A percentile compares a stretch with the other conserved stretches of the same genome.
Conservation (phyloP, 164 flowering plant genomes). For the Dillenia suffruticosa region DNA sequence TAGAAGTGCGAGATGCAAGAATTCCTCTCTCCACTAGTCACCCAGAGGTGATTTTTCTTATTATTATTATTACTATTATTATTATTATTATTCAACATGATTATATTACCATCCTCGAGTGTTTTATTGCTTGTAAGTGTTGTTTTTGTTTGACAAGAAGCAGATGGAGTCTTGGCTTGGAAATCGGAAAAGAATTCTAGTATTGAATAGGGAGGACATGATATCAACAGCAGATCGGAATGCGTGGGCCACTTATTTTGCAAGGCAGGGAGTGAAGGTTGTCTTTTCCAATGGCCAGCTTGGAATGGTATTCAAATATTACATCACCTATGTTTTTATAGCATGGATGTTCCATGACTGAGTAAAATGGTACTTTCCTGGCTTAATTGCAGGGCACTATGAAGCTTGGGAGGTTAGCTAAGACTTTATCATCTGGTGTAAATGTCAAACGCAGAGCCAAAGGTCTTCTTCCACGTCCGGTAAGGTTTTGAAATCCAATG, state of each 20-base stretch:
- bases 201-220: slow-evolving; percentile 97
- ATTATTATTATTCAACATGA: too few relatives aligned
- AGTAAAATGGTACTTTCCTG: slow-evolving; percentile 6
- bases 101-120: not conserved
- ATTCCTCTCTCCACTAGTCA: slow-evolving; percentile 88
- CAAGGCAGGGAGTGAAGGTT: slow-evolving; percentile 72
- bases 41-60: slow-evolving; percentile 53
- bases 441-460: slow-evolving; percentile 83
- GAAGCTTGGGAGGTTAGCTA: slow-evolving; percentile 81
- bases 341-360: not conserved
- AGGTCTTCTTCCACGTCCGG: slow-evolving; percentile 93
- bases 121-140: slow-evolving; percentile 1
- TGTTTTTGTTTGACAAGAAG: not conserved
- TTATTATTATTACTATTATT: too few relatives aligned
- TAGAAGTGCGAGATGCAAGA: slow-evolving; percentile 97
- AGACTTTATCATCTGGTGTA: slow-evolving; percentile 65
- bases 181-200: slow-evolving; percentile 73
- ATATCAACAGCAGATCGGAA: slow-evolving; percentile 86
- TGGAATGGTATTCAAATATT: slow-evolving; percentile 64
- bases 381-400: slow-evolving; percentile 59
- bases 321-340: slow-evolving; percentile 4
- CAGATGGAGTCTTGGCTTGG: slow-evolving; percentile 97
- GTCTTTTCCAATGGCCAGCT: slow-evolving; percentile 87
- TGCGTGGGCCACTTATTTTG: slow-evolving; percentile 88
- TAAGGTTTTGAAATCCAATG: slow-evolving; percentile 20